Base-by-base conservation (phyloP, 495 filamentous ascomycete species). In the Hypoxylon lienhwacheense region DNA sequence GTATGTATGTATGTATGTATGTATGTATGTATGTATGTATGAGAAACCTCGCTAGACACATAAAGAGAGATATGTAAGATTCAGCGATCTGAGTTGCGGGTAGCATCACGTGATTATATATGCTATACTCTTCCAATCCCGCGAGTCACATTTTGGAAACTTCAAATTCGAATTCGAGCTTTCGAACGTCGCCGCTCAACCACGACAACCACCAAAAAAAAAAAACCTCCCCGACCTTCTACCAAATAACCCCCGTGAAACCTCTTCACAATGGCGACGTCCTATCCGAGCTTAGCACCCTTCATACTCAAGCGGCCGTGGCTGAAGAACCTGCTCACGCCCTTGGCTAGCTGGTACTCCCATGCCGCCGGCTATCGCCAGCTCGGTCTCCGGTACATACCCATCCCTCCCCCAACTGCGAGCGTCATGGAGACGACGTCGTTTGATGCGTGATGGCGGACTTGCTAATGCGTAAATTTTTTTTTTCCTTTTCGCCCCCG, bases 301-400 rank as follows among this genome's bases (percentile, higher is more conserved):
- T 89, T 80, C 73, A 81, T 95, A 59, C 50, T 83, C 64, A 86
- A 86, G 77, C 84, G 90, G 64, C 91, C 90, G 50, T 96, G 87
- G 89, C 82, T 96, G 63, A 72, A 75, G 66, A 84, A 80, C 63
- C 77, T 87, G 76, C 76, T 97, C 73, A 78, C 63, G 67, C 92
- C 92, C 31, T 45, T 97, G 49, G 81, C 90, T 67, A 79, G 81
- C 46, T 93, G 87, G 88, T 97, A 97, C 77, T 66, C 66, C 66
- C 84, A 91, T 67, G 83, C 87, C 42, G 82, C 90, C 57, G 93
- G 93, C 65, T 96, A 98, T 81, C 85, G 93, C 70, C 81, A 91
- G 78, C 79, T 97, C 62, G 93, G 93, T 64, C 80, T 98, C 70
- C 86, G 77, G 93, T 97, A 76, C 78, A 81, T n/a, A n/a, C n/a